Percentiles rank a stretch among this genome's conserved stretches.
Evolutionary conservation across 2,329 filamentous ascomycete genomes (phyloP).

Genomic region (Bipolaris oryzae): DNA sequence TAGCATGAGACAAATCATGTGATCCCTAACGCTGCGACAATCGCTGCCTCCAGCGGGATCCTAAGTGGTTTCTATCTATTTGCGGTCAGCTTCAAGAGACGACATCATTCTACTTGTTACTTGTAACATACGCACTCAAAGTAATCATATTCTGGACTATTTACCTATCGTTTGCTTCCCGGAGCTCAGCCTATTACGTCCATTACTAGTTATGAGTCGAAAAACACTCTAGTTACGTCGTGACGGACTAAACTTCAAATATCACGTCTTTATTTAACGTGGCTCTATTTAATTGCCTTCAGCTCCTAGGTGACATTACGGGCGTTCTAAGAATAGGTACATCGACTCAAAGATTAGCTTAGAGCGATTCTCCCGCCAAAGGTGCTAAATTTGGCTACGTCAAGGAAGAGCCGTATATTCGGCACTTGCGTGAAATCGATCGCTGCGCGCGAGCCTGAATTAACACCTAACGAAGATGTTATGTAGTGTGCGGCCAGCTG

Average conservation of each 20-base stretch:
- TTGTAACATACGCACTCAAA: no score
- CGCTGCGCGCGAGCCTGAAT: background rate
- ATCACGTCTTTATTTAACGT: background rate
- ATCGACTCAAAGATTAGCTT: background rate
- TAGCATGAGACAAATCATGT: no score
- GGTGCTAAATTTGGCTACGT: constrained; percentile 3
- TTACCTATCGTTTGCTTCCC: background rate
- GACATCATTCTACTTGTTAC: no score
- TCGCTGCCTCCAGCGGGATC: no score
- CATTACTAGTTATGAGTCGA: background rate
- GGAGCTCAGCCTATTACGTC: background rate
- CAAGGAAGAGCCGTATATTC: constrained; percentile 4
- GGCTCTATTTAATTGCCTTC: background rate
- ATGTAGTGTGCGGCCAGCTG: background rate
- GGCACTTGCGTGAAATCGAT: background rate
- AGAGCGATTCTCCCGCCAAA: background rate
- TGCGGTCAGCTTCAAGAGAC: no score
- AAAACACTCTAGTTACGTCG: background rate
- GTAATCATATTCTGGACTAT: no score
- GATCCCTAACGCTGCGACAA: no score
- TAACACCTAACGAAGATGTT: background rate
- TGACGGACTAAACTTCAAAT: background rate
- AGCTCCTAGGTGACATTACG: background rate
- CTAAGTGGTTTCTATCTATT: no score
- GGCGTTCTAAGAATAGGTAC: background rate